Conservation (phyloP, 495 filamentous ascomycete species). For the Penicillium pulvis region DNA sequence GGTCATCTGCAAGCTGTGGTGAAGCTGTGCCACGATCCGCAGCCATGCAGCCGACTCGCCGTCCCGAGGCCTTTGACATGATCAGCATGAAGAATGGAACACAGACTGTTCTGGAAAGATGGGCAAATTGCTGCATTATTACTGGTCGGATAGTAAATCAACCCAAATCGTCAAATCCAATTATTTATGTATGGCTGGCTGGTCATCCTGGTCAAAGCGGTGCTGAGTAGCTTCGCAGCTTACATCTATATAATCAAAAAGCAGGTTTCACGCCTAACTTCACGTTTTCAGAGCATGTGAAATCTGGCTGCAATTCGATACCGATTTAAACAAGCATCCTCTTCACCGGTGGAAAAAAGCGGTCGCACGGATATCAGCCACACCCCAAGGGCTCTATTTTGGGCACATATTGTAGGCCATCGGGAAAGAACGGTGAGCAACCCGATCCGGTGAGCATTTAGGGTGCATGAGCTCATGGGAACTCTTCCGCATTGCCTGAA, state of each 20-base stretch:
- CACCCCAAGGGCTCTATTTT: background rate
- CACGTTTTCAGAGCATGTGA: background rate
- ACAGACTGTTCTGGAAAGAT: conserved; percentile 6
- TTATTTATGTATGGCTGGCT: background rate
- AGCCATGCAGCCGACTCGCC: conserved; percentile 18
- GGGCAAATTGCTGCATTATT: background rate
- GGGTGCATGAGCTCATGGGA: conserved; percentile 7
- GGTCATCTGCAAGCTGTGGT: conserved; percentile 34
- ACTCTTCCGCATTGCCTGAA: background rate
- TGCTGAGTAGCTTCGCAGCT: background rate
- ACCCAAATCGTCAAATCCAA: background rate
- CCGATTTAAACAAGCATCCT: background rate
- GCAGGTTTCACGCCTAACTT: background rate
- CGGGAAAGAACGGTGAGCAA: conserved; percentile 28
- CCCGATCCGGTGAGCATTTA: conserved; percentile 26
- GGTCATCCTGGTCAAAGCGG: background rate
- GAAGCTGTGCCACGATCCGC: conserved; percentile 29
- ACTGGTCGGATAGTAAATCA: background rate
- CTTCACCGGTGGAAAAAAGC: background rate
- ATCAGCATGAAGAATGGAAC: background rate
- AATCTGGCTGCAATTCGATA: no score
- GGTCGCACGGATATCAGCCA: background rate
- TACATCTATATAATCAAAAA: background rate
- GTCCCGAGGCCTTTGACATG: conserved; percentile 9
- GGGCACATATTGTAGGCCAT: conserved; percentile 2